Percentiles rank a stretch among this genome's conserved stretches.
Conservation (phyloP, 805 yeast species). For the Starmerella kuoi region DNA sequence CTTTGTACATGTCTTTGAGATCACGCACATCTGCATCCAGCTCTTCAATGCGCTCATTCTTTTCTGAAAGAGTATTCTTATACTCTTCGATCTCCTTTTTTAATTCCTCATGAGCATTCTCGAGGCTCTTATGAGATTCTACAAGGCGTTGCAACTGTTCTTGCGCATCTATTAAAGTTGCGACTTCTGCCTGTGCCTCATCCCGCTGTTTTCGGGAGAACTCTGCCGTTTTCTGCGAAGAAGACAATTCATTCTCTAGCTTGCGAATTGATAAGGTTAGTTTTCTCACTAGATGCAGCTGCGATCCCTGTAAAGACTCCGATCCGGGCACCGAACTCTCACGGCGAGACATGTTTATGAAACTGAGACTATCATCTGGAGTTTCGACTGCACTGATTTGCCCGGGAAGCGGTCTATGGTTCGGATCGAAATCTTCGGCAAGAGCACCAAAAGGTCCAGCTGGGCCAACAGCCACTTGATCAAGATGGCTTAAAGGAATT, state of each 20-base stretch:
- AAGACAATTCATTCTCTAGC: slow-evolving; percentile 62
- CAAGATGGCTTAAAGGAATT: neutral
- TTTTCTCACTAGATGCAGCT: slow-evolving; percentile 57
- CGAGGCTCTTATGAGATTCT: slow-evolving; percentile 34
- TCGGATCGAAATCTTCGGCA: neutral
- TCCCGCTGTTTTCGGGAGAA: slow-evolving; percentile 47
- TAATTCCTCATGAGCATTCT: slow-evolving; percentile 32
- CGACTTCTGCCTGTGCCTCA: slow-evolving; percentile 54
- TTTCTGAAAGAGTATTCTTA: slow-evolving; percentile 69
- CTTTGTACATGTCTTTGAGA: slow-evolving; percentile 67
- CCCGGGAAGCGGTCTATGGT: neutral
- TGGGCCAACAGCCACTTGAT: slow-evolving; percentile 9
- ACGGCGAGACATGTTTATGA: slow-evolving; percentile 3
- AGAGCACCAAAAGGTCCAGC: slow-evolving; percentile 12
- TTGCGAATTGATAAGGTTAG: slow-evolving; percentile 67
- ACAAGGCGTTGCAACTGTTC: slow-evolving; percentile 33
- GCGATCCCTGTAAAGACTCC: slow-evolving; percentile 16
- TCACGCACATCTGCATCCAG: slow-evolving; percentile 79
- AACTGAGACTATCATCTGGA: slow-evolving; percentile 7
- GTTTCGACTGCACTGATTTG: neutral
- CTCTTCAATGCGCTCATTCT: slow-evolving; percentile 75
- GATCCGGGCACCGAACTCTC: slow-evolving; percentile 21
- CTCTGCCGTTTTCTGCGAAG: slow-evolving; percentile 50
- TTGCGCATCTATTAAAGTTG: slow-evolving; percentile 44
- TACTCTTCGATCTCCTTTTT: slow-evolving; percentile 38